These are phyloP conservation scores for Mycena galopus DNA, from an alignment of 768 basidiomycete species.

Conservation along the genomic window DNA sequence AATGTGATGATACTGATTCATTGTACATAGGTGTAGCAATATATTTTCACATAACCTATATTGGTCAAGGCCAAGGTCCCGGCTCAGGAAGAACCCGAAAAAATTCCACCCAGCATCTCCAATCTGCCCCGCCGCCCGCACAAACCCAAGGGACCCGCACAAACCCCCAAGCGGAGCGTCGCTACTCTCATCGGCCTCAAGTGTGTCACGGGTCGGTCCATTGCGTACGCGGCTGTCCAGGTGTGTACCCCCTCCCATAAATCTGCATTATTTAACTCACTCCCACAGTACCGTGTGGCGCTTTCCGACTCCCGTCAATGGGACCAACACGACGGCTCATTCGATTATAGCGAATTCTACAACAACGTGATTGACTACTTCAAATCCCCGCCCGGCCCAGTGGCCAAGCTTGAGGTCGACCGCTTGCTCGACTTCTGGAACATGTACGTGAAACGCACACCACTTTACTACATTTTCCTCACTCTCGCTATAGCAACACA, in stretches of 20 bases:
- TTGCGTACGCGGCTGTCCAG: slow-evolving; percentile 36
- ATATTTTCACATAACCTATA: too few relatives aligned
- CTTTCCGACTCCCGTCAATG: slow-evolving; percentile 28
- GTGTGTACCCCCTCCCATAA: slow-evolving; percentile 23
- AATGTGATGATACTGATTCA: too few relatives aligned
- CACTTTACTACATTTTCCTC: too few relatives aligned
- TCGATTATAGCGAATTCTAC: slow-evolving; percentile 33
- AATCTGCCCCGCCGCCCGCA: too few relatives aligned
- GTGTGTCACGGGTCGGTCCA: slow-evolving; percentile 33
- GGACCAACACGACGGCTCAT: slow-evolving; percentile 28
- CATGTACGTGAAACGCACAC: not conserved
- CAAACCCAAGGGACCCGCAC: not conserved
- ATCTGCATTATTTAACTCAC: not conserved
- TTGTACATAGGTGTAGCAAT: too few relatives aligned
- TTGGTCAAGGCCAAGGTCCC: too few relatives aligned
- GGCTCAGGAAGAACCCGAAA: too few relatives aligned
- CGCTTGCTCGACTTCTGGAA: slow-evolving; percentile 14
- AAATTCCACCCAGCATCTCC: too few relatives aligned
- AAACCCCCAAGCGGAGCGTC: not conserved
- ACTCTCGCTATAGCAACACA: too few relatives aligned
- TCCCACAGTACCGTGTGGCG: slow-evolving; percentile 28
- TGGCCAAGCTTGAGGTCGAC: not conserved
- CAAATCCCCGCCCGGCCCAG: slow-evolving; percentile 29
- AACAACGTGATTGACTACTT: slow-evolving; percentile 36
- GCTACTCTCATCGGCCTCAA: slow-evolving; percentile 29